A percentile compares a stretch with the other conserved stretches of the same genome.
These are phyloP conservation scores for Hypomyces perniciosus DNA, from an alignment of 2,329 filamentous ascomycete species.

Conservation along the genomic window DNA sequence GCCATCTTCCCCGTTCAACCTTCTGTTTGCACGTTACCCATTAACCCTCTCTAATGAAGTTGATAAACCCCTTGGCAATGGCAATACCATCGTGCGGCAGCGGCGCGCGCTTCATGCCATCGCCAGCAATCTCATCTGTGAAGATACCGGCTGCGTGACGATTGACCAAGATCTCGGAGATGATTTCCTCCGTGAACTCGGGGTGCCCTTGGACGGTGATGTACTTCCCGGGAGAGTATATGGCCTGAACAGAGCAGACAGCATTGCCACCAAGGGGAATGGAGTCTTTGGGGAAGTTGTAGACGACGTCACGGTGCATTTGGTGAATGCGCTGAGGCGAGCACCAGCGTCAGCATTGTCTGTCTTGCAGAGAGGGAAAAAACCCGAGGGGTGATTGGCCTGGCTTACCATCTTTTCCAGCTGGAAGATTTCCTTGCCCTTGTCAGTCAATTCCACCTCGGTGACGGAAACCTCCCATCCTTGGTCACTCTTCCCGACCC, in stretches of 20 bases:
- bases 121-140: conserved; percentile 59
- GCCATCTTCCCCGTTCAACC: not conserved
- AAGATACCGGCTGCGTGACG: conserved; percentile 65
- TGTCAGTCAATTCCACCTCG: conserved; percentile 32
- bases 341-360: conserved; percentile 3
- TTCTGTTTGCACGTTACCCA: too few relatives aligned
- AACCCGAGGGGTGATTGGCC: not conserved
- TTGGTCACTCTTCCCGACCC: conserved; percentile 31
- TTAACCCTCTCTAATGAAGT: conserved; percentile 60
- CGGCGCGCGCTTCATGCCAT: conserved; percentile 59
- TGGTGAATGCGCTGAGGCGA: conserved; percentile 34
- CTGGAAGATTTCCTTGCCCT: conserved; percentile 35
- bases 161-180: conserved; percentile 34
- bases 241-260: conserved; percentile 36
- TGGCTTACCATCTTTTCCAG: conserved; percentile 27
- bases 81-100: conserved; percentile 73
- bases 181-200: conserved; percentile 37
- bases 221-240: conserved; percentile 34
- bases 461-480: conserved; percentile 43
- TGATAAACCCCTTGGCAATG: conserved; percentile 68
- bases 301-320: conserved; percentile 43
- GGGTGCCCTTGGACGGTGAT: conserved; percentile 44
- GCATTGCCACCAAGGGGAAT: conserved; percentile 36
- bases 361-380: not conserved
- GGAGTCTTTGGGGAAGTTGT: conserved; percentile 32